These are phyloP conservation scores for Lumnitzera racemosa DNA, from an alignment of 345 rosid genomes.

Conservation along the genomic window DNA sequence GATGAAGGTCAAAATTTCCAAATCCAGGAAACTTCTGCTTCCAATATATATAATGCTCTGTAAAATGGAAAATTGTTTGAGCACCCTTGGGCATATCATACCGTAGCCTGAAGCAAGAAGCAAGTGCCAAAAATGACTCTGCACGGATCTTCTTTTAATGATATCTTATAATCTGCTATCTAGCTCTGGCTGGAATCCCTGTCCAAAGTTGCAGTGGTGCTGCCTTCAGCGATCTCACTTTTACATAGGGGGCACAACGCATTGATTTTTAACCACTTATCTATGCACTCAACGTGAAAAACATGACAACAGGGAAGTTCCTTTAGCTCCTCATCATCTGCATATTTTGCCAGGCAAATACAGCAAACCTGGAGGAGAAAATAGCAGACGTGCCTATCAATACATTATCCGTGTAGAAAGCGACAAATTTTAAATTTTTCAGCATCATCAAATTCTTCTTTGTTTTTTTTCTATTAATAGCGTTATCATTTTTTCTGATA, in stretches of 20 bases:
- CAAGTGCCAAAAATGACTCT: neutral
- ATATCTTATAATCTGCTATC: neutral
- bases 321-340: constrained; percentile 52
- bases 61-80: too few relatives aligned
- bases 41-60: too few relatives aligned
- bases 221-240: constrained; percentile 45
- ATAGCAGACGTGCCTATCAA: too few relatives aligned
- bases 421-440: too few relatives aligned
- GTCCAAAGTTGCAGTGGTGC: constrained; percentile 15
- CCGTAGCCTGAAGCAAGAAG: neutral
- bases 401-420: too few relatives aligned
- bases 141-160: neutral
- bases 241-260: constrained; percentile 77
- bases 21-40: too few relatives aligned
- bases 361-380: constrained; percentile 52
- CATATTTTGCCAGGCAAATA: constrained; percentile 60
- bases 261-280: constrained; percentile 74
- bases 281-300: constrained; percentile 64
- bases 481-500: too few relatives aligned
- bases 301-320: constrained; percentile 66
- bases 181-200: constrained; percentile 13
- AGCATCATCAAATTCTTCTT: too few relatives aligned
- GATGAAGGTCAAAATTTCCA: too few relatives aligned
- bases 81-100: too few relatives aligned
- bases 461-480: too few relatives aligned